Evolutionary conservation across 202 grass and related monocot genomes (phyloP).

Genomic region (Setaria italica): DNA sequence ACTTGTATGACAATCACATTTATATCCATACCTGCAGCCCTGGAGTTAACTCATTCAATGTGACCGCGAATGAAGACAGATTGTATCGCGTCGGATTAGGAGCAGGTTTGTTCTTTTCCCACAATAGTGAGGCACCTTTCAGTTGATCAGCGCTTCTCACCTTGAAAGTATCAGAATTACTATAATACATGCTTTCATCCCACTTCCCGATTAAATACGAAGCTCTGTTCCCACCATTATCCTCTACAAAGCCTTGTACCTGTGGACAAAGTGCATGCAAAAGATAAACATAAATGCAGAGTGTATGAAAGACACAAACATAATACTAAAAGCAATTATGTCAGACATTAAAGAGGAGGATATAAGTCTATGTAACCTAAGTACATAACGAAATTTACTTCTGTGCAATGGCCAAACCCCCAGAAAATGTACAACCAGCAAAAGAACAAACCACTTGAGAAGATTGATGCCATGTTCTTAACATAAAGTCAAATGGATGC

Average conservation of each 20-base stretch:
- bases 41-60: conserved; percentile 81
- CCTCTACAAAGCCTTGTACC: conserved; percentile 90
- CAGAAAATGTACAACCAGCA: background rate
- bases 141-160: conserved; percentile 54
- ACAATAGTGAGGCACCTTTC: conserved; percentile 64
- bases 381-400: background rate
- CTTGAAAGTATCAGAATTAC: conserved; percentile 60
- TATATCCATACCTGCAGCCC: conserved; percentile 77
- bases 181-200: conserved; percentile 76
- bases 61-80: conserved; percentile 87
- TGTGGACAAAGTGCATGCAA: conserved; percentile 42
- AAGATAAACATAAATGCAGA: conserved; percentile 38
- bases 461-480: background rate
- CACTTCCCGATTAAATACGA: conserved; percentile 85
- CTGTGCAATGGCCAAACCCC: background rate
- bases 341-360: background rate
- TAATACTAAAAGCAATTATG: background rate
- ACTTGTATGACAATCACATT: conserved; percentile 17
- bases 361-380: background rate
- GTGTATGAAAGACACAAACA: conserved; percentile 32
- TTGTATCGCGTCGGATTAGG: conserved; percentile 86
- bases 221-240: conserved; percentile 62
- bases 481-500: background rate
- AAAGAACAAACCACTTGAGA: conserved; percentile 7
- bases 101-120: conserved; percentile 89